Base-by-base conservation (phyloP, 2,329 filamentous ascomycete species). In the Colletotrichum tanaceti region DNA sequence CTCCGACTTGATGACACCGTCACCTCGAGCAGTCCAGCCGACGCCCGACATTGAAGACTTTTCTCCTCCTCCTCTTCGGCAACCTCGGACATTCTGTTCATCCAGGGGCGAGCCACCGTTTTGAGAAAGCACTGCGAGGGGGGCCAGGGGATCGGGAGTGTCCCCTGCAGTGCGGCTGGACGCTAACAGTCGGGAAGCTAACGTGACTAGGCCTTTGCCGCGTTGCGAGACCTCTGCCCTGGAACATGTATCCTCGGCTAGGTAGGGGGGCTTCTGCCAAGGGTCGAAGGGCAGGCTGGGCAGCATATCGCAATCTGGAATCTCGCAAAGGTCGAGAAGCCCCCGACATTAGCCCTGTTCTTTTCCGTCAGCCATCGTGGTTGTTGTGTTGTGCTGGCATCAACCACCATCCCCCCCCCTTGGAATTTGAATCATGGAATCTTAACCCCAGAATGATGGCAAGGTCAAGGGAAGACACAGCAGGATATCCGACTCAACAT, bases 81-180 rank as follows among this genome's bases (percentile, higher is more conserved):
- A 60, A 32, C 28, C 28, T 32, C 28, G 28, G 28, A 32, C 11
- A n/a, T 55, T 65, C 54, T 58, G 46, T 54, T 35, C 61, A n/a
- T 24, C 32, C 16, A 39, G 32, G 32, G 22, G 39, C n/a, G 44
- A 22, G n/a, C 20, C 7, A 24, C n/a, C 44, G 18, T 13, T 20
- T 28, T 22, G 20, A 47, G 44, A 41, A n/a, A 50, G 22, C 49
- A 55, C n/a, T 35, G 49, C 22, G 41, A 38, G 20, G n/a, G n/a
- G n/a, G n/a, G n/a, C n/a, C n/a, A n/a, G n/a, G n/a, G n/a, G 39
- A 38, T 59, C 41, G 60, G 65, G 4, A 50, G 32, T 41, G 41
- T 49, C 65, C 65, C 65, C 65, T 68, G 65, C 49, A 65, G 46
- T 65, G 55, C 61, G 65, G 65, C 65, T 68, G 65, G 54, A 43